Evolutionary conservation across 768 basidiomycete genomes (phyloP).

Genomic region (Amyloporia xantha): DNA sequence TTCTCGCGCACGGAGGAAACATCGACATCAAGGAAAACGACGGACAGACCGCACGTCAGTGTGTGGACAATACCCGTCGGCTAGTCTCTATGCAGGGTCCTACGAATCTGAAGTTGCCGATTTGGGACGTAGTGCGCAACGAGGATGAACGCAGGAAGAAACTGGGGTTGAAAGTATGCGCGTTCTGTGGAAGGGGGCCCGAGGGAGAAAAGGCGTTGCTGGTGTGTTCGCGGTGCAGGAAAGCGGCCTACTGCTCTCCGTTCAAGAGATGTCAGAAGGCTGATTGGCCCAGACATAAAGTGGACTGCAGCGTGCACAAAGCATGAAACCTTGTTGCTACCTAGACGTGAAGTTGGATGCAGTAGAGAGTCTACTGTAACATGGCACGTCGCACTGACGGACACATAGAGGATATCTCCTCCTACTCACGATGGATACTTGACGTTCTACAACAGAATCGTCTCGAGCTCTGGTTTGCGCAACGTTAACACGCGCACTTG

Average conservation of each 20-base stretch:
- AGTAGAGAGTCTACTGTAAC: too few species aligned
- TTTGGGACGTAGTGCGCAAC: constrained; percentile 18
- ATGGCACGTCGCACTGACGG: too few species aligned
- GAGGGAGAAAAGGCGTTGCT: constrained; percentile 19
- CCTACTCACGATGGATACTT: too few species aligned
- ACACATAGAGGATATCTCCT: too few species aligned
- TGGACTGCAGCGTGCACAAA: constrained; percentile 18
- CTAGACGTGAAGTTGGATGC: background rate
- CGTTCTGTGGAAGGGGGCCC: constrained; percentile 28
- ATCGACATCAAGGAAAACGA: constrained; percentile 30
- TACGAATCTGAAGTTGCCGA: constrained; percentile 4
- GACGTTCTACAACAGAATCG: too few species aligned
- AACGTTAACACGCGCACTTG: too few species aligned
- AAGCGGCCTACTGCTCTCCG: constrained; percentile 29
- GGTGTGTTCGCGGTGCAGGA: constrained; percentile 30
- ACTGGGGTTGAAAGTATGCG: constrained; percentile 24
- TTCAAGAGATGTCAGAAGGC: constrained; percentile 29
- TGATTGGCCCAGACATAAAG: constrained; percentile 38
- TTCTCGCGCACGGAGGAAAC: constrained; percentile 37
- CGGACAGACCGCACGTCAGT: constrained; percentile 25
- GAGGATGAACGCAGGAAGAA: constrained; percentile 28
- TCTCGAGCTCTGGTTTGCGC: too few species aligned
- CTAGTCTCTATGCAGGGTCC: background rate
- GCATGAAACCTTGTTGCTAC: background rate
- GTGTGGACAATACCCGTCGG: constrained; percentile 8